Base-by-base conservation (phyloP, 257 asterid species). In the Plectranthus barbatus region DNA sequence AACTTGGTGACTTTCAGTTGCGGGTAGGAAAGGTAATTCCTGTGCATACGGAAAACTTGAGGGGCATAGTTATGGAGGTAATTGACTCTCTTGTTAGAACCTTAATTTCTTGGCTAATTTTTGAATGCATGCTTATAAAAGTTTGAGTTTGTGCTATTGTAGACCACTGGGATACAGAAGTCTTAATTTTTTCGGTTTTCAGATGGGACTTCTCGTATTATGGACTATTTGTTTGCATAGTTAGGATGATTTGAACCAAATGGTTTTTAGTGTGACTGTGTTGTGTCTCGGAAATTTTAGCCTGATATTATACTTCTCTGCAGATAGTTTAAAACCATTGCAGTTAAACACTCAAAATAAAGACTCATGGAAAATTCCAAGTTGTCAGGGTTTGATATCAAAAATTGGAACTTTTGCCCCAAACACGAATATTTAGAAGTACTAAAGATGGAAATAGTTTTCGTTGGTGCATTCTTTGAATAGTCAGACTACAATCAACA, bases 41-140 rank as follows among this genome's bases (percentile, higher is more conserved):
- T 2, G 42, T 77, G 74, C 86, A 90, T 68, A 73, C 94, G 37
- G 97, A 90, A 73, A 81, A 62, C 70, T 82, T 93, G 80, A 90
- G 96, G 86, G 99, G 99, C 74, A 93, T 90, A 59, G 86, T 86
- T 53, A 85, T 92, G 99, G 96, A 92, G 99, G 96, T 92, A 86
- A 23, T 24, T 57, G 23, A 48, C 44, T 63, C 18, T 18, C 60
- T 18, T 18, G 0, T n/a, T 45, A 17, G n/a, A 37, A 37, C 48
- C 44, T 40, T 59, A 34, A 12, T 31, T 31, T 31, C 5, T 45
- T 70, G n/a, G n/a, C 9, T 17, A 44, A 59, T 55, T 26, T 12
- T 47, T 62, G n/a, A n/a, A 37, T 52, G 21, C 19, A 23, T 42
- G 29, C 64, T 34, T 44, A 9, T 50, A 12, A 50, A 60, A 34